Base-by-base conservation (phyloP, 108 stramenopile species). In the Cyclotella baltica region DNA sequence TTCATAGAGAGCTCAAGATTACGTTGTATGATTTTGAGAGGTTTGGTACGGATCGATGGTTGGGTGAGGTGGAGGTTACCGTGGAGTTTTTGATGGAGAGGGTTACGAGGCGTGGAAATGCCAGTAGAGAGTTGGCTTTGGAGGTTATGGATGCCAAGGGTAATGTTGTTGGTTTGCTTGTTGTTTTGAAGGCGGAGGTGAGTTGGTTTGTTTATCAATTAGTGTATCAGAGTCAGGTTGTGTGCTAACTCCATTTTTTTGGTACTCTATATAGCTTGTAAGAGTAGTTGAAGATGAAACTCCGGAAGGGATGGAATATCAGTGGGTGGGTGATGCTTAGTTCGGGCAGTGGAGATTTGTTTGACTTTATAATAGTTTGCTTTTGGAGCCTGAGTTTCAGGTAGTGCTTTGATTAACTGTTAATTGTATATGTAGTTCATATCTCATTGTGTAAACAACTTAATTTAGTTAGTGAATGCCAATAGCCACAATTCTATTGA, bases 31-130 rank as follows among this genome's bases (percentile, higher is more conserved):
- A 92, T 83, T 65, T 75, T 40, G 53, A 91, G 29, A 48, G 82
- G 19, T 73, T 76, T 18, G 83, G 91, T 0, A 53, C 58, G 9
- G 86, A 89, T 76, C 66, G 82, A 33, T 35, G 69, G 27, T 80
- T 92, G 69, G 91, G 88, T 52, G 62, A 73, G 20, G 70, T 79
- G 18, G 81, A 83, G 65, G 86, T 87, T 18, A 87, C 65, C 20
- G 53, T 88, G 18, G 29, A 63, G 23, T 75, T 86, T 22, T 56
- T 92, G 55, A 50, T 62, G 64, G n/a, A 76, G 47, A 40, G 65
- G 55, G 50, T 85, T 16, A 66, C 86, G 3, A 74, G 78, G 34
- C 51, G 75, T 3, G 89, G 89, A 4, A 92, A 92, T 86, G 88
- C 88, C 0, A 87, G 85, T 74, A 86, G 91, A 50, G 80, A 78